phyloP scores from a whole-genome alignment of 805 yeast species.

The Monosporozyma solicola region DNA sequence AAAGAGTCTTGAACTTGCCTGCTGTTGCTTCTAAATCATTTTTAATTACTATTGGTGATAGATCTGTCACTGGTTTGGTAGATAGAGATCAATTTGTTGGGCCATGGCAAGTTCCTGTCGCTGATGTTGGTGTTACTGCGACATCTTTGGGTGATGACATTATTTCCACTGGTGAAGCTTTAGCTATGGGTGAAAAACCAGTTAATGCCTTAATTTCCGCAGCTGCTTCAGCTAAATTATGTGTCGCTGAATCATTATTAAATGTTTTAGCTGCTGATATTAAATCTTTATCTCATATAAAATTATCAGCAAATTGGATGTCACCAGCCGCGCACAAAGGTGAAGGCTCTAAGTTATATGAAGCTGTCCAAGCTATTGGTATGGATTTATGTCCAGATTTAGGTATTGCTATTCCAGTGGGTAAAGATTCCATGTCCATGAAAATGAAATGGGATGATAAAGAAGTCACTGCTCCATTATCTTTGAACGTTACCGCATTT shows the following conservation, averaged over 20 bases:
- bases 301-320: conserved; percentile 98
- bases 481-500: conserved; percentile 85
- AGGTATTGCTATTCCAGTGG: conserved; percentile 91
- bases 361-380: conserved; percentile 95
- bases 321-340: conserved; percentile 91
- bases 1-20: conserved; percentile 80
- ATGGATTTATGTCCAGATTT: conserved; percentile 88
- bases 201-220: conserved; percentile 79
- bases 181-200: conserved; percentile 97
- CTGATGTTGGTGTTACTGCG: conserved; percentile 94
- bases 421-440: conserved; percentile 99
- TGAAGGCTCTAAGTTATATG: conserved; percentile 90
- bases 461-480: conserved; percentile 92
- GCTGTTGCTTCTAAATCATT: conserved; percentile 92
- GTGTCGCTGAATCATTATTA: conserved; percentile 88
- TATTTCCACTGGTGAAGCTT: conserved; percentile 84
- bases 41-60: conserved; percentile 95
- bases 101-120: conserved; percentile 99
- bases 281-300: conserved; percentile 60
- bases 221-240: conserved; percentile 86
- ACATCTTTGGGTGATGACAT: conserved; percentile 74
- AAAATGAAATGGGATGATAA: conserved; percentile 93
- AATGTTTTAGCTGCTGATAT: conserved; percentile 88
- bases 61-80: conserved; percentile 92
- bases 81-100: conserved; percentile 99